Base-by-base conservation (phyloP, 768 basidiomycete genomes). In the Tephrocybe sp. region DNA sequence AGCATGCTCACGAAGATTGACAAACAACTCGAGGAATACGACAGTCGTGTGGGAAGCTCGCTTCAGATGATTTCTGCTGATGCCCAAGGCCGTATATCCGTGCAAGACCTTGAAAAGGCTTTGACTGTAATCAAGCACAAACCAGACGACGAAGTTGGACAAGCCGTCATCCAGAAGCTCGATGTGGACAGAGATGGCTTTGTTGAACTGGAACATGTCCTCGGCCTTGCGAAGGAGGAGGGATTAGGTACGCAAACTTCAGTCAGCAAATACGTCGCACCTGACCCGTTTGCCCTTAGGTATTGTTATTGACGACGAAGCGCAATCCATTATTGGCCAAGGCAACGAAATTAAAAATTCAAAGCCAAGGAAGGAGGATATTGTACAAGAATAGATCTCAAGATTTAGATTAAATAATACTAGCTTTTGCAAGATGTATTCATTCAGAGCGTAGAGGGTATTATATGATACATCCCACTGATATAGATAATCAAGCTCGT, bases 1-100 rank as follows among this genome's bases (percentile, higher is more conserved):
- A 79, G 82, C 19, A 98, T 98, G 93, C 80, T 99, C 41, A 92
- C 86, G 58, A 96, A 97, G 76, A 87, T 99, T 66, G 96, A 98
- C 72, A 67, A 76, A 31, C 97, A 98, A 65, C 79, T 98, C 12
- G 82, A 90, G 60, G 92, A 85, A 53, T 98, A 98, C 70, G 97
- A 99, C 67, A 75, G 76, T 38, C 87, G 89, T 52, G 91, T 95
- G 30, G 91, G 89, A 36, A 84, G 75, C 56, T 89, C 89, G 30
- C 75, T 93, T 46, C 89, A 93, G 68, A 83, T 91, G 78, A 92
- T 93, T 56, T 87, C 86, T 51, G 83, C 86, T 22, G 89, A 91
- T 60, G 77, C 87, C 0, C 88, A 92, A 60, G 97, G 97, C 44
- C 80, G 89, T 45, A 94, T 99, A 62, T 85, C 91, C 9, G 83